Evolutionary conservation across 148 eudicot species (phyloP), one percentile per base, ranked within the genome.

Genomic region (Rhododendron molle): DNA sequence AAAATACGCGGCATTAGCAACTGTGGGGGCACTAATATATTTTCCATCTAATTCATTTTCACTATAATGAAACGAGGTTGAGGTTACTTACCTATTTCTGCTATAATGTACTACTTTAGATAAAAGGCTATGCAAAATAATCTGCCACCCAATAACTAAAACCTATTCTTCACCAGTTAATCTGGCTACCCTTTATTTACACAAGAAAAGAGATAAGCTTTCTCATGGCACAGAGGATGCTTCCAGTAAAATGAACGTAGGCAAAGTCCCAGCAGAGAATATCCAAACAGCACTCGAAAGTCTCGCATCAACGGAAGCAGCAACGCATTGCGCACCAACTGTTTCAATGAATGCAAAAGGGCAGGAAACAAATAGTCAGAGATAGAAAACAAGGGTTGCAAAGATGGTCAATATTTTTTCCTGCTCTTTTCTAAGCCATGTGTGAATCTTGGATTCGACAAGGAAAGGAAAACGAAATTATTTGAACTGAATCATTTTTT

Each of bases 281-380:
- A 46, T 89, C 87, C 88, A 83, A 76, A 60, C 89, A 88, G 79
- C 92, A 85, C 83, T 87, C 85, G 49, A 89, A 90, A 46, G 89
- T 77, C 89, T 85, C 85, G 76, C 30, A 80, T 87, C 89, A 88
- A 54, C 90, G 87, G 38, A 84, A 85, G 83, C 90, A 86, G 85
- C 89, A 86, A 30, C 89, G 86, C 2, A 83, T 7, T 8, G 86
- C 44, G 10, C 83, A 90, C 56, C 87, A 47, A 83, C 88, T 88
- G 90, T 88, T 80, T 47, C 67, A 81, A 81, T 82, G 6, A 46
- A 83, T 21, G 30, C 26, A 78, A 60, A 71, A 58, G 79, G 74
- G 30, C 74, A 69, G 36, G 74, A 62, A 62, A 69, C 74, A 69
- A 28, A 69, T 69, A 2, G 74, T 26, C 32, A 69, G 74, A 9